phyloP scores from a whole-genome alignment of 2,329 filamentous ascomycete genomes.

The Onygenales sp. region DNA sequence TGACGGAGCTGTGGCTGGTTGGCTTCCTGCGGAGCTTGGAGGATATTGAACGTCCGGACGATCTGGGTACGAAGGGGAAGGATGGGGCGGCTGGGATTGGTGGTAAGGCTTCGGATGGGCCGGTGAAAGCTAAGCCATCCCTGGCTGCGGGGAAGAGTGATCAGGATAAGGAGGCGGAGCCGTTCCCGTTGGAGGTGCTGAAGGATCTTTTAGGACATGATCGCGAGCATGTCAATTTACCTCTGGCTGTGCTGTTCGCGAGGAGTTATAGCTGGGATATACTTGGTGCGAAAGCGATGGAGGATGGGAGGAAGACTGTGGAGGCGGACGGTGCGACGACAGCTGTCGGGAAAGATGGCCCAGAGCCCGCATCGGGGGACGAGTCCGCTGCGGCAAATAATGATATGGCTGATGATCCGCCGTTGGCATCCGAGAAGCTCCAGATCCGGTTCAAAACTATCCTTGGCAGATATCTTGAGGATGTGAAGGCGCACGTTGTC shows the following conservation, averaged over 20 bases:
- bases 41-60: slow-evolving; percentile 56
- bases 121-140: slow-evolving; percentile 54
- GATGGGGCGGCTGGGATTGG: slow-evolving; percentile 34
- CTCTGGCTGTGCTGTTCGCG: slow-evolving; percentile 86
- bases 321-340: slow-evolving; percentile 65
- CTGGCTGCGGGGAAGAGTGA: slow-evolving; percentile 47
- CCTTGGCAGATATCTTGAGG: slow-evolving; percentile 79
- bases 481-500: slow-evolving; percentile 78
- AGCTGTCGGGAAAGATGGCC: slow-evolving; percentile 35
- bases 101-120: slow-evolving; percentile 40
- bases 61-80: slow-evolving; percentile 45
- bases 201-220: slow-evolving; percentile 94
- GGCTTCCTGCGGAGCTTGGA: slow-evolving; percentile 75
- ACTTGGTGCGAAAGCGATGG: slow-evolving; percentile 63
- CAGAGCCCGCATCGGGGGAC: slow-evolving; percentile 43
- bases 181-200: slow-evolving; percentile 92
- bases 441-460: slow-evolving; percentile 82
- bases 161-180: slow-evolving; percentile 64
- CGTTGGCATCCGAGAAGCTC: slow-evolving; percentile 65
- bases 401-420: slow-evolving; percentile 49
- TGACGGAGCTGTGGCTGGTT: slow-evolving; percentile 93
- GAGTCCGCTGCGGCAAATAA: slow-evolving; percentile 39
- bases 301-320: slow-evolving; percentile 73
- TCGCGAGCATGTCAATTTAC: slow-evolving; percentile 81
- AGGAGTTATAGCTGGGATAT: slow-evolving; percentile 97